These are phyloP conservation scores for Aspergillus heteromorphus DNA, from an alignment of 495 filamentous ascomycete genomes.

Conservation along the genomic window DNA sequence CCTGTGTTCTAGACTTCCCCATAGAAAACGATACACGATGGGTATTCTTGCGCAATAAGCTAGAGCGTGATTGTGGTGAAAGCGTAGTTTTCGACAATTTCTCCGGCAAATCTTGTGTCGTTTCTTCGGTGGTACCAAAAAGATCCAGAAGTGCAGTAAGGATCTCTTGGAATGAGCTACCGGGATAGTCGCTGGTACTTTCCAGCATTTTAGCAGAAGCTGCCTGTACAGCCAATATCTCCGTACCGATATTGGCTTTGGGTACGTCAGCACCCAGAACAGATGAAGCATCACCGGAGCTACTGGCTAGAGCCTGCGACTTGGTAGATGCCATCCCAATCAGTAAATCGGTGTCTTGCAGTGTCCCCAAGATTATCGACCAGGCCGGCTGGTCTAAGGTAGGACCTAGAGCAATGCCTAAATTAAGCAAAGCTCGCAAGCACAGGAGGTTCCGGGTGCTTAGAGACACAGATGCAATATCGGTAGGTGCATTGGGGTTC, in stretches of 20 bases:
- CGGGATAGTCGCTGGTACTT: constrained; percentile 82
- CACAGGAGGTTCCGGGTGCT: constrained; percentile 88
- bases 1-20: constrained; percentile 40
- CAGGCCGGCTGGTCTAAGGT: constrained; percentile 73
- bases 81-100: constrained; percentile 12
- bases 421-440: constrained; percentile 80
- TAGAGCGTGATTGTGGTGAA: constrained; percentile 28
- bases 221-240: constrained; percentile 83
- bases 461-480: constrained; percentile 45
- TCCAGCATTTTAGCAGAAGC: constrained; percentile 84
- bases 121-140: constrained; percentile 40
- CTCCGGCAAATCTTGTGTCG: constrained; percentile 22
- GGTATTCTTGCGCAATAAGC: constrained; percentile 50
- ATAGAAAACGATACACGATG: constrained; percentile 51
- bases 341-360: constrained; percentile 86
- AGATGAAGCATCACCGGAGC: constrained; percentile 20
- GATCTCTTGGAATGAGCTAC: constrained; percentile 71
- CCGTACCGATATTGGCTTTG: constrained; percentile 60
- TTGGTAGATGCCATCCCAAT: constrained; percentile 54
- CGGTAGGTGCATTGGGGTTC: constrained; percentile 15
- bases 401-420: constrained; percentile 91
- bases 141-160: constrained; percentile 67
- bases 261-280: constrained; percentile 42
- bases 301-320: constrained; percentile 25
- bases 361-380: constrained; percentile 83